Evolutionary conservation across 805 yeast genomes (phyloP).

Genomic region (Starmerella ratchasimensis): DNA sequence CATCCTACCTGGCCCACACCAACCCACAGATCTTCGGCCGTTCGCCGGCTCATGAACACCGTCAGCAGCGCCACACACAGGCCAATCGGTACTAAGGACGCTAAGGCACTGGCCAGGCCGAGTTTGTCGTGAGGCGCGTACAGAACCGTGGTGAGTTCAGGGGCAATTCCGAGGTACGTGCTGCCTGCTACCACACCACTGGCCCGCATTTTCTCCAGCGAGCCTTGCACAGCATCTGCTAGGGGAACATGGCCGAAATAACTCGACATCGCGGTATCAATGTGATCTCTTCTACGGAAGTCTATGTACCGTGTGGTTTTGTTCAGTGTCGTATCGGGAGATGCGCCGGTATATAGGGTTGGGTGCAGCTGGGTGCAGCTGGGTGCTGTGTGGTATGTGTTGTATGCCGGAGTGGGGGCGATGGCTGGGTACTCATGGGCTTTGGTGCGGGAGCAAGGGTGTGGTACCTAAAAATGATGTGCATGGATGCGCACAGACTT

Average conservation of each 20-base stretch:
- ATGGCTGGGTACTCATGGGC: too few species aligned
- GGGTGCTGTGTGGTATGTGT: too few species aligned
- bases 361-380: too few species aligned
- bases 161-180: conserved; percentile 20
- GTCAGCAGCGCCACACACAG: conserved; percentile 66
- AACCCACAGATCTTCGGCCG: conserved; percentile 68
- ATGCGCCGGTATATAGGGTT: too few species aligned
- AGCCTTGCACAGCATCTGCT: neutral
- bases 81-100: conserved; percentile 70
- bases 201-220: neutral
- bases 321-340: too few species aligned
- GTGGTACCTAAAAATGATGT: too few species aligned
- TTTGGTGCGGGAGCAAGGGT: too few species aligned
- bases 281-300: neutral
- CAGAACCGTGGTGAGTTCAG: conserved; percentile 69
- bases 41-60: conserved; percentile 71
- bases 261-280: conserved; percentile 9
- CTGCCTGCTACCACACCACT: conserved; percentile 3
- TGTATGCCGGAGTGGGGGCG: too few species aligned
- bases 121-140: conserved; percentile 55
- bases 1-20: conserved; percentile 77
- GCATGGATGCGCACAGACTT: too few species aligned
- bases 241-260: conserved; percentile 11
- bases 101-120: conserved; percentile 50
- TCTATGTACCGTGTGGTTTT: neutral